phyloP scores from a whole-genome alignment of 176 grass and related monocot genomes.

The Oryza punctata region DNA sequence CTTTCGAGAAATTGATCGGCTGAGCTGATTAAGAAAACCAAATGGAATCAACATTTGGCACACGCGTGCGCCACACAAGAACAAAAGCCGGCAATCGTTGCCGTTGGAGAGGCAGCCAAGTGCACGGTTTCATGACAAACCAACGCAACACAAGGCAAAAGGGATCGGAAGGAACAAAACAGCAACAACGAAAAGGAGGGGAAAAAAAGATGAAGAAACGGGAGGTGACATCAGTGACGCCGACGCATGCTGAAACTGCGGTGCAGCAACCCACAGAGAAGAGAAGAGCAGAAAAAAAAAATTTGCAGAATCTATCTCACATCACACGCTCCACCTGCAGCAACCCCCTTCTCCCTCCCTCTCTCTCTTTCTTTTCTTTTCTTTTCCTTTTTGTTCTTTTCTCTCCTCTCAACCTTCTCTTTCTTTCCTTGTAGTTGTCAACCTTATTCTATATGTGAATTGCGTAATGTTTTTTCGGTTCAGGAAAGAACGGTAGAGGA shows the following conservation, averaged over 20 bases:
- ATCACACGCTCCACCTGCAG: background rate
- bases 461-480: background rate
- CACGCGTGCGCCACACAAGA: background rate
- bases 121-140: background rate
- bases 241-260: constrained; percentile 9
- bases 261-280: background rate
- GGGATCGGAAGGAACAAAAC: background rate
- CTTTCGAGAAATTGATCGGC: too few species aligned
- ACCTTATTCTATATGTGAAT: background rate
- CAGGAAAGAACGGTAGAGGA: background rate
- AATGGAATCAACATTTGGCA: background rate
- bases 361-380: background rate
- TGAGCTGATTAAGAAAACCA: background rate
- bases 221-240: constrained; percentile 7
- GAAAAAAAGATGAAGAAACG: background rate
- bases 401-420: background rate
- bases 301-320: background rate
- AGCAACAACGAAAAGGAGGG: background rate
- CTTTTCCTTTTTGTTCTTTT: background rate
- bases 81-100: background rate
- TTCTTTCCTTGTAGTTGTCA: background rate
- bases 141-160: background rate
- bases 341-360: too few species aligned
- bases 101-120: constrained; percentile 10
- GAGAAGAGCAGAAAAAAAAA: too few species aligned